phyloP scores from a whole-genome alignment of 768 basidiomycete species.

The Royoungia palumana region DNA sequence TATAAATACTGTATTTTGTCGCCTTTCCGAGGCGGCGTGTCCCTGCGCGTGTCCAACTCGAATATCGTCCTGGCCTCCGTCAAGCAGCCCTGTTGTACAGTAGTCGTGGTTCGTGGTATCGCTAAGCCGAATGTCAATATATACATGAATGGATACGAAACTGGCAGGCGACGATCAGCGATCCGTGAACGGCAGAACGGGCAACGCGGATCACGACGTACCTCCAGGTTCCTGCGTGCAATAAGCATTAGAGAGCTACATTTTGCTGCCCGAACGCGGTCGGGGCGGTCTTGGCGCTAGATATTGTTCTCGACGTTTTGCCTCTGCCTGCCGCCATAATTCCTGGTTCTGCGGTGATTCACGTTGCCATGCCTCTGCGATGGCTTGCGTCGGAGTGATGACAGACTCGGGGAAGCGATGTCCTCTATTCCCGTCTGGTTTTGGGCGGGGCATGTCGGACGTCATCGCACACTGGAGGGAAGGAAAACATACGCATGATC shows the following conservation, averaged over 20 bases:
- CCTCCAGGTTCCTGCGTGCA: constrained; percentile 15
- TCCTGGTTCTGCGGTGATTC: constrained; percentile 59
- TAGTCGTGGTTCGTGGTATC: constrained; percentile 18
- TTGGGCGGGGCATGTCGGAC: constrained; percentile 33
- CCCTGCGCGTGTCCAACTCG: constrained; percentile 10
- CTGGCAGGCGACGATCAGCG: constrained; percentile 7
- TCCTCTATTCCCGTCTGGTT: constrained; percentile 33
- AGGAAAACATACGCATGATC: constrained; percentile 30
- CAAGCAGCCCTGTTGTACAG: constrained; percentile 25
- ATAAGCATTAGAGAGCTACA: constrained; percentile 37
- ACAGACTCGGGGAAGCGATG: constrained; percentile 25
- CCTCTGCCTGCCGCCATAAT: constrained; percentile 56
- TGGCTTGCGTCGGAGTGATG: constrained; percentile 55
- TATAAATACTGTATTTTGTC: constrained; percentile 24
- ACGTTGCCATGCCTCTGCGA: constrained; percentile 65
- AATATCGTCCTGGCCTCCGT: constrained; percentile 6
- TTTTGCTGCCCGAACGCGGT: constrained; percentile 45
- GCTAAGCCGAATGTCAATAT: constrained; percentile 23
- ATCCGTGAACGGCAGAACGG: neutral
- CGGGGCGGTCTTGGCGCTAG: constrained; percentile 34
- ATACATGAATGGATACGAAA: constrained; percentile 33
- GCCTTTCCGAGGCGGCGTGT: constrained; percentile 9
- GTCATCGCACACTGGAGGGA: constrained; percentile 35
- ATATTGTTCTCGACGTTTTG: constrained; percentile 47
- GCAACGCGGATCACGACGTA: constrained; percentile 3